Conservation (phyloP, 2,329 filamentous ascomycete genomes). For the Mycogone perniciosa region DNA sequence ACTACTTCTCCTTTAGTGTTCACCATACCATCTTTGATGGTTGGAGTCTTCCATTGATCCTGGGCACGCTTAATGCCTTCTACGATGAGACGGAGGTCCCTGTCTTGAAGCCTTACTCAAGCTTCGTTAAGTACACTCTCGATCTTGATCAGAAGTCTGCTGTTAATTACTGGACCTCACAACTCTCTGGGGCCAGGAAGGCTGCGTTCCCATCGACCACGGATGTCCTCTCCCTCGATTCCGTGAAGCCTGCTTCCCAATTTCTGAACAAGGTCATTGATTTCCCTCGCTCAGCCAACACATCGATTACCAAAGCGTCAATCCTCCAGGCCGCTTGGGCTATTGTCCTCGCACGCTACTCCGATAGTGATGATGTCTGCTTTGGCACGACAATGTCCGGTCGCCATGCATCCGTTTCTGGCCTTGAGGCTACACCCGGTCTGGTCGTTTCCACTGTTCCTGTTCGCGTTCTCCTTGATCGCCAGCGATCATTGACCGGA, state of each 20-base stretch:
- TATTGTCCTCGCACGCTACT: conserved; percentile 13
- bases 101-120: not conserved
- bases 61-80: not conserved
- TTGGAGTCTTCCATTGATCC: conserved; percentile 1
- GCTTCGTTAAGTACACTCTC: conserved; percentile 5
- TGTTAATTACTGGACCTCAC: conserved; percentile 1
- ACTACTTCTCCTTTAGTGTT: conserved; percentile 1
- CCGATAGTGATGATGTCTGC: conserved; percentile 12
- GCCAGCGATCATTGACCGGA: not conserved
- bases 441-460: conserved; percentile 5
- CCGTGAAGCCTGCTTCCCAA: not conserved
- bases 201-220: conserved; percentile 12
- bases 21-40: conserved; percentile 6
- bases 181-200: not conserved
- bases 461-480: conserved; percentile 4
- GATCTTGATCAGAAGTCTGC: not conserved
- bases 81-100: conserved; percentile 11
- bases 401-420: conserved; percentile 7
- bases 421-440: conserved; percentile 4
- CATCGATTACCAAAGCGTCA: conserved; percentile 12
- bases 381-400: conserved; percentile 19
- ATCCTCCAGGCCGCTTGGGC: conserved; percentile 18
- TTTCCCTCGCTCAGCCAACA: not conserved
- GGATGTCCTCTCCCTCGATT: not conserved
- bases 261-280: not conserved